These are phyloP conservation scores for Stagonosporopsis tanaceti DNA, from an alignment of 2,329 filamentous ascomycete species.

Conservation along the genomic window DNA sequence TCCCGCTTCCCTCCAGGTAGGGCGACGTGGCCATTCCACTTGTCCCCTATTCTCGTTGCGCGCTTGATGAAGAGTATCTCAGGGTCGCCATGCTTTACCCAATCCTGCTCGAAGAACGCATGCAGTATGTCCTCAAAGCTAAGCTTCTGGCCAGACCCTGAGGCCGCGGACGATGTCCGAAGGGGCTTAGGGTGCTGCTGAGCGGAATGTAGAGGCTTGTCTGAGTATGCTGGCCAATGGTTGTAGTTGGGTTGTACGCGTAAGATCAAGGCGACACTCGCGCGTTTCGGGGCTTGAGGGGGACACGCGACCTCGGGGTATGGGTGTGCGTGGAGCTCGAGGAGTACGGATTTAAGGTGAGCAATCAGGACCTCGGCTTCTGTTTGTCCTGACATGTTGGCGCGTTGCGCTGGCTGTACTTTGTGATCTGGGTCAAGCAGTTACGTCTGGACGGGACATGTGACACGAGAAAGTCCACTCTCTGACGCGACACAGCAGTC, in stretches of 20 bases:
- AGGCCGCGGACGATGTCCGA: slow-evolving; percentile 38
- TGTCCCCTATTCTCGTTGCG: slow-evolving; percentile 68
- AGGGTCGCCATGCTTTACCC: slow-evolving; percentile 71
- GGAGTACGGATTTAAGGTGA: slow-evolving; percentile 54
- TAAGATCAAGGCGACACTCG: slow-evolving; percentile 71
- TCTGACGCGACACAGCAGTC: neutral
- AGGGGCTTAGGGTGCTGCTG: slow-evolving; percentile 28
- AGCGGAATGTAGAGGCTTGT: slow-evolving; percentile 27
- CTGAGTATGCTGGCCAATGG: slow-evolving; percentile 57
- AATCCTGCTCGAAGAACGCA: slow-evolving; percentile 68
- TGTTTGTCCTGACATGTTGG: slow-evolving; percentile 14
- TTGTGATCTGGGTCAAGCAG: neutral
- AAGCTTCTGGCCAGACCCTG: slow-evolving; percentile 34
- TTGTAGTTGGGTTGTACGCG: slow-evolving; percentile 67
- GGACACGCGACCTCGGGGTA: slow-evolving; percentile 61
- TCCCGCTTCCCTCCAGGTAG: slow-evolving; percentile 73
- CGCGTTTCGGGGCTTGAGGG: slow-evolving; percentile 63
- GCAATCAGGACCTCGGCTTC: slow-evolving; percentile 36
- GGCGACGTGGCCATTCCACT: slow-evolving; percentile 75
- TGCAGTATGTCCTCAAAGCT: slow-evolving; percentile 56
- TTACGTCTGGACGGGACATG: neutral
- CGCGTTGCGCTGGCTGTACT: neutral
- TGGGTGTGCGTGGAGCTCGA: slow-evolving; percentile 54
- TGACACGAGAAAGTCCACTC: neutral
- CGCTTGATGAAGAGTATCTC: slow-evolving; percentile 77